phyloP scores from a whole-genome alignment of 1,284 basidiomycete genomes.

The Pholiota adiposa region DNA sequence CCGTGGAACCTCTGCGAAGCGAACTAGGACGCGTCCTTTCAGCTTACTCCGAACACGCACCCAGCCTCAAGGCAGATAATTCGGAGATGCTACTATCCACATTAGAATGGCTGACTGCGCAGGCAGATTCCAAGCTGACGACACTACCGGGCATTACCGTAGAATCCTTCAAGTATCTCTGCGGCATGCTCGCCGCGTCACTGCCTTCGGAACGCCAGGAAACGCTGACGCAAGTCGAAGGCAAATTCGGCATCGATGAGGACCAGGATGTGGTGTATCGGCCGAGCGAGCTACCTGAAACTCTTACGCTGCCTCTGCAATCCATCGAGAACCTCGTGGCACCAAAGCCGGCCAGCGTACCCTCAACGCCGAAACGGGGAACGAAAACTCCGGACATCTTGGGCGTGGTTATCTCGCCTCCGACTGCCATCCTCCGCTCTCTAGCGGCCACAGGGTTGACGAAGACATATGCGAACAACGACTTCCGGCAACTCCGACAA shows the following conservation, averaged over 20 bases:
- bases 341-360: slow-evolving; percentile 31
- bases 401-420: slow-evolving; percentile 66
- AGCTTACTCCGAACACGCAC: slow-evolving; percentile 32
- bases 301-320: slow-evolving; percentile 35
- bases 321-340: slow-evolving; percentile 40
- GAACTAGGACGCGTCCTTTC: slow-evolving; percentile 44
- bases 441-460: slow-evolving; percentile 78
- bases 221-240: slow-evolving; percentile 28
- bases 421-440: slow-evolving; percentile 69
- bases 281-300: slow-evolving; percentile 36
- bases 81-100: slow-evolving; percentile 45
- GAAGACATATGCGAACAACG: slow-evolving; percentile 77
- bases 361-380: slow-evolving; percentile 52
- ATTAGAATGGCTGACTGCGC: slow-evolving; percentile 51
- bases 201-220: slow-evolving; percentile 30
- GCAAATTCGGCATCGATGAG: slow-evolving; percentile 40
- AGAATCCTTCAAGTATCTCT: slow-evolving; percentile 39
- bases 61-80: slow-evolving; percentile 30
- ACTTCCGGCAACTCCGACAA: slow-evolving; percentile 75
- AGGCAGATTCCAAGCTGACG: slow-evolving; percentile 40
- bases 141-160: slow-evolving; percentile 45
- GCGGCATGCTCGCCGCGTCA: slow-evolving; percentile 31
- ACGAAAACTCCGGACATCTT: slow-evolving; percentile 55
- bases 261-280: slow-evolving; percentile 37
- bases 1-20: slow-evolving; percentile 33